Base-by-base conservation (phyloP, 148 eudicot genomes). In the Agrostemma githago region DNA sequence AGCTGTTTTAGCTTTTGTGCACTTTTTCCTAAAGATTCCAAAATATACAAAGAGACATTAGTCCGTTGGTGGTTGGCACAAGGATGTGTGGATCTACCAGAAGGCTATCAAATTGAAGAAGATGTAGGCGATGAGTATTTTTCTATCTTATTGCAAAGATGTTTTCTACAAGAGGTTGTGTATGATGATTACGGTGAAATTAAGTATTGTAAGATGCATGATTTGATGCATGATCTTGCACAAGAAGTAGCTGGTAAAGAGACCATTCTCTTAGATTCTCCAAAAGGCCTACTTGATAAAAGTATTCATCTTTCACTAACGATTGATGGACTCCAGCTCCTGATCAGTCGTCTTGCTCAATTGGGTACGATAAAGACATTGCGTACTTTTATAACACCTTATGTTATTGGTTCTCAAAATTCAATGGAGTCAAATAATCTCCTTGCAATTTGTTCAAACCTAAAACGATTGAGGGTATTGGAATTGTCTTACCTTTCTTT, bases 1-100 rank as follows among this genome's bases (percentile, higher is more conserved):
- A 71, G 72, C 4, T 87, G 90, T 37, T 87, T 85, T 72, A 81
- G 82, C 8, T 81, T 70, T 16, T 85, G 90, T 39, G 78, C 88
- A 9, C 53, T 87, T 6, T 87, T 79, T 46, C 84, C 85, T 2
- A 83, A 87, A 68, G 82, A 78, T 73, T 38, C 4, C 0, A 5
- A 63, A 83, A 6, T 0, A n/a, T n/a, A 54, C 0, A 79, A 51
- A 63, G 60, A 63, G 16, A 15, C 37, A 6, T 34, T 83, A 15
- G 76, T 85, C 5, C 5, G 70, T 5, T 65, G 83, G 1, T 87
- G 88, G 90, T 67, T 79, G 20, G 85, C 85, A n/a, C 74, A 70
- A 57, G 85, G 87, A 39, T 77, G 71, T 38, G 62, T 84, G 51
- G 51, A 34, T 0, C 43, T 70, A 19, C 5, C 41, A 11, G 9